Evolutionary conservation across 768 basidiomycete genomes (phyloP), one percentile per base, ranked within the genome.

Genomic region (Agrocybe pediades): DNA sequence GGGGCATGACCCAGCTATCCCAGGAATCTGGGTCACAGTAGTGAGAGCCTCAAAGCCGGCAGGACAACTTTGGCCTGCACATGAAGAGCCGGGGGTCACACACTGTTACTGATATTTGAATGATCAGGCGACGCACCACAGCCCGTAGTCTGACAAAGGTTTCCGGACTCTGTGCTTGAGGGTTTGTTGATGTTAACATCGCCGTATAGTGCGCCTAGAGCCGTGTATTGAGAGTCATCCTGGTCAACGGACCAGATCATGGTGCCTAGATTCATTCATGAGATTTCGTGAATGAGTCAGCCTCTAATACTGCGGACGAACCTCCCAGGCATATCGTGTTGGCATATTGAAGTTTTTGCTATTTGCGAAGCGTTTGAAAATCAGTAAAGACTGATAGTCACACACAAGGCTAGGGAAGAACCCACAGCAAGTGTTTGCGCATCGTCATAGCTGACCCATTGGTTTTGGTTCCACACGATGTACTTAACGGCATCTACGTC

Each of bases 381-480:
- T 11, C 5, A 36, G 5, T 3, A 36, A 13, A 36, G 3, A 36
- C 5, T 36, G 11, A 15, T 36, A 13, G n/a, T 36, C 13, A 36
- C 3, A 13, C 11, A 36, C 13, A 36, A 13, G 11, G 4, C 4
- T n/a, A 6, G 4, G n/a, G n/a, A 6, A 36, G n/a, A 3, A 36
- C 33, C n/a, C n/a, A 36, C 33, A 5, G 33, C 33, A 11, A 36
- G n/a, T 13, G 33, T 53, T 26, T 53, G 30, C 11, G 21, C 42
- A 41, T 63, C 62, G 39, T 68, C 67, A 40, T 59, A 68, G 25
- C 60, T 62, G 8, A 68, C 67, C 67, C 67, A 68, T 49, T 68
- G 65, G 26, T 64, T 59, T 20, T 49, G 41, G n/a, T 66, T 58
- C 54, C 60, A 69, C 13, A 56, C 51, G 13, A 66, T 52, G 24